Evolutionary conservation across 1,284 basidiomycete species (phyloP).

Genomic region (Gymnopus androsaceus): DNA sequence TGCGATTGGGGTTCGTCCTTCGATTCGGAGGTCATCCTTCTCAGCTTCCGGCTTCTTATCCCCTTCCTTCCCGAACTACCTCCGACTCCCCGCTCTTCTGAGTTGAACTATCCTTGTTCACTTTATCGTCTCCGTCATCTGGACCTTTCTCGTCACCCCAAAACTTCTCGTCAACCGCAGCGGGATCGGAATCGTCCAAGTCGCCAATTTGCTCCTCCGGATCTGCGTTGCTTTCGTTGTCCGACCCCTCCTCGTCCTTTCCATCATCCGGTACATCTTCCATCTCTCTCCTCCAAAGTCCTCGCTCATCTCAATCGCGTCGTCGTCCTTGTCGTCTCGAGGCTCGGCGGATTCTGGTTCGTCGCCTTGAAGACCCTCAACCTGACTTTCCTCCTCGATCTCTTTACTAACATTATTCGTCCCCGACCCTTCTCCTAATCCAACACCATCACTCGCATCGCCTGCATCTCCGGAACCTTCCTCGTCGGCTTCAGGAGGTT

Average conservation of each 20-base stretch:
- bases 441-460: slow-evolving; percentile 72
- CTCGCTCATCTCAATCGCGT: slow-evolving; percentile 75
- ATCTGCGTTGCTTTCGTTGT: slow-evolving; percentile 61
- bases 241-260: slow-evolving; percentile 48
- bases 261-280: slow-evolving; percentile 76
- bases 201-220: slow-evolving; percentile 86
- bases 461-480: slow-evolving; percentile 45
- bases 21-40: slow-evolving; percentile 38
- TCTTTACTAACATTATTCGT: slow-evolving; percentile 88
- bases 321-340: slow-evolving; percentile 56
- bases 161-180: slow-evolving; percentile 92
- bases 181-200: slow-evolving; percentile 85
- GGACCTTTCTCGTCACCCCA: slow-evolving; percentile 85
- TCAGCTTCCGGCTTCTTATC: slow-evolving; percentile 32
- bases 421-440: slow-evolving; percentile 85
- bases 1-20: slow-evolving; percentile 33
- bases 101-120: slow-evolving; percentile 54
- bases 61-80: slow-evolving; percentile 74
- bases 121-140: slow-evolving; percentile 53
- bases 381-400: slow-evolving; percentile 93
- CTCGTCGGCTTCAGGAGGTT: slow-evolving; percentile 70
- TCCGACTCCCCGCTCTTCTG: slow-evolving; percentile 58
- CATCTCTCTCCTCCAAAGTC: slow-evolving; percentile 81
- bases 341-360: slow-evolving; percentile 54
- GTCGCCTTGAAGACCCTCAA: slow-evolving; percentile 88